These are phyloP conservation scores for Serendipita sp. DNA, from an alignment of 768 basidiomycete species.

Conservation along the genomic window DNA sequence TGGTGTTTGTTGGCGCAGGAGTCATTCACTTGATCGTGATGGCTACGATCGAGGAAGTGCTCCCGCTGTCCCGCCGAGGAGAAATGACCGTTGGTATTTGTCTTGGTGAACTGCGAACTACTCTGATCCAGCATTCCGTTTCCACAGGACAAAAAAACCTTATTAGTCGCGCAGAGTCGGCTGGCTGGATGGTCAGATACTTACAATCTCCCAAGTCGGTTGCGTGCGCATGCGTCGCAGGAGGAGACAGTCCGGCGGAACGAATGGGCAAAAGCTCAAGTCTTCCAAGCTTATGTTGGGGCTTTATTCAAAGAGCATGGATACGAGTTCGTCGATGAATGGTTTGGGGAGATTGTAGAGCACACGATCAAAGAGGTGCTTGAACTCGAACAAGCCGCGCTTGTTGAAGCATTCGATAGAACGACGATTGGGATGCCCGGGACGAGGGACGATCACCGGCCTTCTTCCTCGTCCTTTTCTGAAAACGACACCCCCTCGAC, in stretches of 20 bases:
- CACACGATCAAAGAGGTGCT: neutral
- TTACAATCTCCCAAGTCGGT: neutral
- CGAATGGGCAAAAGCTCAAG: neutral
- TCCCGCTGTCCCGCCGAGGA: neutral
- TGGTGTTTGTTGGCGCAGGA: neutral
- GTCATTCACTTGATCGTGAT: neutral
- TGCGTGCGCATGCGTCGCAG: neutral
- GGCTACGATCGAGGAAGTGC: neutral
- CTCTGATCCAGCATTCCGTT: neutral
- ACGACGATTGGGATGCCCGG: too few species aligned
- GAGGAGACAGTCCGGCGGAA: neutral
- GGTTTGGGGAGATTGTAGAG: neutral
- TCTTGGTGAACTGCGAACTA: neutral
- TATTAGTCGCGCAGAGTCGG: neutral
- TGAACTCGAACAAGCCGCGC: neutral
- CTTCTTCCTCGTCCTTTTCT: too few species aligned
- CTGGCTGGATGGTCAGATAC: neutral
- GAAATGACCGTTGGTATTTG: neutral
- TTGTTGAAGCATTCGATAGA: too few species aligned
- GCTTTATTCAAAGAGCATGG: neutral
- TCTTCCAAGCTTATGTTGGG: neutral
- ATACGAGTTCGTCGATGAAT: neutral
- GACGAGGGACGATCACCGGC: too few species aligned
- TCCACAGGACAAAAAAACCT: neutral
- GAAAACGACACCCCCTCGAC: too few species aligned